Base-by-base conservation (phyloP, 176 grass and related monocot genomes). In the Puccinellia tenuiflora region DNA sequence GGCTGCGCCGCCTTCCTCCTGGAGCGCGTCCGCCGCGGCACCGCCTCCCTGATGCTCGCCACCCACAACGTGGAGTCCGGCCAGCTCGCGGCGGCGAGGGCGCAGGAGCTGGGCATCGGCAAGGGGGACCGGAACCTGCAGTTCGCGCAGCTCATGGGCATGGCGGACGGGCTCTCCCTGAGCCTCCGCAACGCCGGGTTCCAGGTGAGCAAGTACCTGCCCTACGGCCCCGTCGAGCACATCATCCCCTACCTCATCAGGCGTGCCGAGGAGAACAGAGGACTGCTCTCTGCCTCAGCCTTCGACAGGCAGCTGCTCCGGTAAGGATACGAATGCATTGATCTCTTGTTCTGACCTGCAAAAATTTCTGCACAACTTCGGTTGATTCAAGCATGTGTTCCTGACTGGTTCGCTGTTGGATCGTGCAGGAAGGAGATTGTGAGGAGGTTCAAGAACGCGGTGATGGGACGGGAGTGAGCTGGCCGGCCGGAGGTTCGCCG, bases 71-170 rank as follows among this genome's bases (percentile, higher is more conserved):
- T 92, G 9, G 75, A 86, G 54, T 94, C 92, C 9, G 92, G 91
- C 5, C 87, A 90, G 52, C 71, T 90, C 2, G 93, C 91, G 37
- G 93, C 88, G 51, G 84, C 80, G 20, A 90, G 88, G 29, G 93
- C 97, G 38, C 83, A 89, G 51, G 89, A 92, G 84, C 78, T 96
- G 0, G 93, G 93, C 28, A 89, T 99, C 16, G 5, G 63, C 1
- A 94, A 81, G 81, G 85, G 79, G 1, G 87, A 92, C 83, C 77
- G 79, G 7, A 92, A 85, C 35, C 85, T 99, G 77, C 91, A 96
- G 82, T 99, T 99, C 85, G 93, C 93, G 20, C 97, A 99, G 86
- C 81, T 99, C 52, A 96, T 94, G 93, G 97, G 97, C 63, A 99
- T 99, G 97, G 97, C 97, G 21, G 91, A 99, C 65, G 93, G 93